Evolutionary conservation across 1,139 yeast species (phyloP).

Genomic region (Lodderomyces parapsilosis): DNA sequence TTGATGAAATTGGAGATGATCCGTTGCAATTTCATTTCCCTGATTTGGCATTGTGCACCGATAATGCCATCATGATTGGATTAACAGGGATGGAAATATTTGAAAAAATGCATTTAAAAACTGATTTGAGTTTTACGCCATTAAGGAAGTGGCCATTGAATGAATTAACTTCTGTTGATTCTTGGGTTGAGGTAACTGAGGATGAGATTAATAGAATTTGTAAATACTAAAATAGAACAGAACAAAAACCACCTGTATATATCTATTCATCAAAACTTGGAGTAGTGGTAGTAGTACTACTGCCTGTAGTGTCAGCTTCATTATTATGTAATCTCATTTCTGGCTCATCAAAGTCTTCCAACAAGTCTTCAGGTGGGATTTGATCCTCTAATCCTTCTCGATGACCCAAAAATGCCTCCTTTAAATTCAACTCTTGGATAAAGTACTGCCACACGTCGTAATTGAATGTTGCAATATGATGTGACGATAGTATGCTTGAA

Average conservation of each 20-base stretch:
- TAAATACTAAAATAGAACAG: conserved; percentile 8
- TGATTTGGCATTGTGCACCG: conserved; percentile 74
- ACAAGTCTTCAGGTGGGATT: conserved; percentile 21
- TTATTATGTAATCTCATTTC: neutral
- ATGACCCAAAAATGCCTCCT: conserved; percentile 52
- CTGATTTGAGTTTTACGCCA: conserved; percentile 56
- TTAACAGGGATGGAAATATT: conserved; percentile 91
- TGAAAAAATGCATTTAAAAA: conserved; percentile 50
- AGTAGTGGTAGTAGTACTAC: neutral
- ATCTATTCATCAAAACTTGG: conserved; percentile 1
- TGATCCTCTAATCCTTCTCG: conserved; percentile 34
- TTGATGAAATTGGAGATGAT: conserved; percentile 8
- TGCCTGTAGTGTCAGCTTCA: neutral
- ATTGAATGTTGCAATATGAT: conserved; percentile 67
- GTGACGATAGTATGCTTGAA: conserved; percentile 22
- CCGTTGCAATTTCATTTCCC: conserved; percentile 57
- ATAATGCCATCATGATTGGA: conserved; percentile 96
- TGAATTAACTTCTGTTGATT: conserved; percentile 45
- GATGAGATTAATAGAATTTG: conserved; percentile 15
- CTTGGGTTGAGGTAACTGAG: conserved; percentile 41
- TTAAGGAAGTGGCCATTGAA: conserved; percentile 74
- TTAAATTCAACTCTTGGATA: conserved; percentile 50
- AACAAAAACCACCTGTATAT: neutral
- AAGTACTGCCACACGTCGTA: conserved; percentile 61
- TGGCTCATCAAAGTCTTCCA: conserved; percentile 4